phyloP scores from a whole-genome alignment of 1,284 basidiomycete genomes.

The Boletus hoseneyae region DNA sequence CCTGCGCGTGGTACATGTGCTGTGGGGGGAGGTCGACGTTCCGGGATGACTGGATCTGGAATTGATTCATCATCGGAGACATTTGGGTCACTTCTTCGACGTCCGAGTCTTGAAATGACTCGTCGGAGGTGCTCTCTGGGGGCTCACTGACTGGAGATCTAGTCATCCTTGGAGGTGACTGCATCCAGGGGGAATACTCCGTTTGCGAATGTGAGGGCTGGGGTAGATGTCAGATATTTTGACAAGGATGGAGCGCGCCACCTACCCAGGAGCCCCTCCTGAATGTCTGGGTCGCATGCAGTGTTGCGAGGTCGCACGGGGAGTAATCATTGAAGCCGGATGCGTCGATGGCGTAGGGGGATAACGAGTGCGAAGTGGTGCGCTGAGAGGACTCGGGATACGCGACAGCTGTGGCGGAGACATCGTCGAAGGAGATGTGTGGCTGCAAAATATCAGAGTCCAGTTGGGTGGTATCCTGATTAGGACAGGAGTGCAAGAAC shows the following conservation, averaged over 20 bases:
- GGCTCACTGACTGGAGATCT: slow-evolving; percentile 33
- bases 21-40: slow-evolving; percentile 7
- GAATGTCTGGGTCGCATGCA: slow-evolving; percentile 15
- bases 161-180: slow-evolving; percentile 9
- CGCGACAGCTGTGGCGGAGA: slow-evolving; percentile 1
- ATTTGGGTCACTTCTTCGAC: slow-evolving; percentile 28
- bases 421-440: slow-evolving; percentile 11
- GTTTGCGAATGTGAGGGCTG: slow-evolving; percentile 24
- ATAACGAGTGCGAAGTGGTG: slow-evolving; percentile 25
- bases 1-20: slow-evolving; percentile 10
- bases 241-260: not conserved
- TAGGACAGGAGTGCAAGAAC: slow-evolving; percentile 28
- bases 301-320: slow-evolving; percentile 13
- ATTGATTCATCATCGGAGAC: slow-evolving; percentile 34
- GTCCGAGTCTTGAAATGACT: slow-evolving; percentile 33
- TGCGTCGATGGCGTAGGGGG: slow-evolving; percentile 17
- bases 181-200: slow-evolving; percentile 17
- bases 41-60: slow-evolving; percentile 26
- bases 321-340: slow-evolving; percentile 12
- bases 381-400: slow-evolving; percentile 35
- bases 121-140: slow-evolving; percentile 33
- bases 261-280: slow-evolving; percentile 30
- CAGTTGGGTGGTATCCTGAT: slow-evolving; percentile 25
- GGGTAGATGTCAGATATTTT: slow-evolving; percentile 17
- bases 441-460: slow-evolving; percentile 29